phyloP scores from a whole-genome alignment of 148 eudicot species.

The Dysphania ambrosioides region DNA sequence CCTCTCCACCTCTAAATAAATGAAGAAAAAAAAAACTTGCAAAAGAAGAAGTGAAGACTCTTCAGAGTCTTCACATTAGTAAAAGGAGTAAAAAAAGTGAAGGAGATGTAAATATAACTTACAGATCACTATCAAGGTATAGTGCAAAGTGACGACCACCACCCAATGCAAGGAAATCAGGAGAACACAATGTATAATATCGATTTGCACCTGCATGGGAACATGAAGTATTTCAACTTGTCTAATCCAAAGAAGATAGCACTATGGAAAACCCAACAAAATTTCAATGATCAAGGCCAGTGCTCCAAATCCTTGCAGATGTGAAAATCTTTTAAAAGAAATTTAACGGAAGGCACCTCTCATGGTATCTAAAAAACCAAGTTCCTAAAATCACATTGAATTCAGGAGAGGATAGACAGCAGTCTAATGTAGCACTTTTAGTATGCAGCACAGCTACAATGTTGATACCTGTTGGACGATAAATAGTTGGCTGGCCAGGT shows the following conservation, averaged over 20 bases:
- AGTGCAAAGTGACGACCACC: conserved; percentile 91
- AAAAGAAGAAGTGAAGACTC: neutral
- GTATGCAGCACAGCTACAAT: neutral
- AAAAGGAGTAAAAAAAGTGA: neutral
- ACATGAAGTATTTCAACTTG: conserved; percentile 12
- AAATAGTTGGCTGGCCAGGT: conserved; percentile 59
- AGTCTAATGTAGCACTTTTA: neutral
- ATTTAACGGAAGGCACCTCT: neutral
- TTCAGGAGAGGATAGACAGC: neutral
- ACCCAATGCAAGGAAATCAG: conserved; percentile 81
- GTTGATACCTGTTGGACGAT: conserved; percentile 75
- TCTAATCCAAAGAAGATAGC: neutral
- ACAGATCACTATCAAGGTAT: conserved; percentile 85
- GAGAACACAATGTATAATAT: conserved; percentile 83
- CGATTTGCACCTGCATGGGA: conserved; percentile 69
- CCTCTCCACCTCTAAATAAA: neutral
- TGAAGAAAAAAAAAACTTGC: no score
- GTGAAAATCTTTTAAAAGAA: neutral
- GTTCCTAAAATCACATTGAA: neutral
- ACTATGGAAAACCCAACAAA: neutral
- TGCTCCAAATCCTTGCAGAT: neutral
- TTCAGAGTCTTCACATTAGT: no score
- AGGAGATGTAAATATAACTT: conserved; percentile 33
- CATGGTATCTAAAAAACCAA: neutral
- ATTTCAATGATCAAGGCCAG: neutral